Percentiles rank a stretch among this genome's conserved stretches.
Evolutionary conservation across 495 filamentous ascomycete species (phyloP).

Genomic region (Apodospora peruviana): DNA sequence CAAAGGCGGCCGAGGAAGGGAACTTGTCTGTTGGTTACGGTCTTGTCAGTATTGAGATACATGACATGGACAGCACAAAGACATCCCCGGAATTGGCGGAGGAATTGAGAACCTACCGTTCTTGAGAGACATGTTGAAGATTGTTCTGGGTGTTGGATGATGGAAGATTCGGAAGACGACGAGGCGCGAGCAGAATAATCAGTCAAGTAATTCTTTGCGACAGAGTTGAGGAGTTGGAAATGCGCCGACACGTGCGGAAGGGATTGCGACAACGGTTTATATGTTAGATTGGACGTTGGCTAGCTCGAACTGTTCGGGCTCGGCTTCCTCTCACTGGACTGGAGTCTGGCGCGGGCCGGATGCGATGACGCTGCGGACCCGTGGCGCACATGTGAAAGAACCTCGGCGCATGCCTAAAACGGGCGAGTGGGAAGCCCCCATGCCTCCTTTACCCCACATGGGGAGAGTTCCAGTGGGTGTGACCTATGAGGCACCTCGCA

Average conservation of each 20-base stretch:
- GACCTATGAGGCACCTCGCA: neutral
- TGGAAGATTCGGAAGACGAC: neutral
- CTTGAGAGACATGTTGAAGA: conserved; percentile 70
- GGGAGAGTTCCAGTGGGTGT: neutral
- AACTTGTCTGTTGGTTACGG: conserved; percentile 58
- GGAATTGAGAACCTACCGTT: conserved; percentile 49
- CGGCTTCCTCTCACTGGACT: conserved; percentile 1
- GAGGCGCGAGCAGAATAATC: conserved; percentile 21
- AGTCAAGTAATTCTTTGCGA: no score
- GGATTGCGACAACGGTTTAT: no score
- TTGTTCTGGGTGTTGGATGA: neutral
- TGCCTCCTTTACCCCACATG: neutral
- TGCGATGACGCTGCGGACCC: conserved; percentile 18
- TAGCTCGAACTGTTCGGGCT: neutral
- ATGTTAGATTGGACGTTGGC: no score
- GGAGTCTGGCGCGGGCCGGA: conserved; percentile 2
- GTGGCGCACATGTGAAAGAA: conserved; percentile 22
- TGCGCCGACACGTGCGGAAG: no score
- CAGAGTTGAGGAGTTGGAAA: no score
- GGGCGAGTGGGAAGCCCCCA: neutral
- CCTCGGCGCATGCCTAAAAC: conserved; percentile 17
- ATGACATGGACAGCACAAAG: neutral
- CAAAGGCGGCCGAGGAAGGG: conserved; percentile 88
- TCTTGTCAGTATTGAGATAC: conserved; percentile 7
- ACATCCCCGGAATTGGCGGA: neutral